Evolutionary conservation across 768 basidiomycete species (phyloP).

Genomic region (Leccinum rimulosum): DNA sequence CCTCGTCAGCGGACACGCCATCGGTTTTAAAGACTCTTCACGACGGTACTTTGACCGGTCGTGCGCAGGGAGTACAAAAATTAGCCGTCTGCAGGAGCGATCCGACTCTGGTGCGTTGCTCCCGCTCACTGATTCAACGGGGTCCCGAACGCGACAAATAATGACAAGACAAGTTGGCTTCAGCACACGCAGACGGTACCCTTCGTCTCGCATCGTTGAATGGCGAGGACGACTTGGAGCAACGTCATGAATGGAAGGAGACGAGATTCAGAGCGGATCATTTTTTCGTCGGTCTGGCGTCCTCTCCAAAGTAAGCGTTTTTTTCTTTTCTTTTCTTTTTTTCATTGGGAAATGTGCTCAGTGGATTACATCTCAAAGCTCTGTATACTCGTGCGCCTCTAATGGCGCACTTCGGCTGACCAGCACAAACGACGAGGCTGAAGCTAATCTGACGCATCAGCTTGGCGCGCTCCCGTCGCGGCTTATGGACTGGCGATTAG

Average conservation of each 20-base stretch:
- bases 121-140: not conserved
- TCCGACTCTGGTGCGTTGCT: constrained; percentile 40
- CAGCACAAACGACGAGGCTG: constrained; percentile 26
- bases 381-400: constrained; percentile 68
- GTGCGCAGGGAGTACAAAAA: constrained; percentile 38
- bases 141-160: constrained; percentile 17
- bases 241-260: constrained; percentile 60
- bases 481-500: constrained; percentile 65
- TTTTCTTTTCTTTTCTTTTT: not conserved
- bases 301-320: constrained; percentile 45
- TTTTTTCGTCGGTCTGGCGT: constrained; percentile 60
- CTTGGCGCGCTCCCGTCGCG: constrained; percentile 60
- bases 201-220: constrained; percentile 43
- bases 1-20: constrained; percentile 34
- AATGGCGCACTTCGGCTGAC: constrained; percentile 68
- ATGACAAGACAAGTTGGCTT: constrained; percentile 56
- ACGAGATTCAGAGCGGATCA: constrained; percentile 50
- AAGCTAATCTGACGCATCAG: constrained; percentile 16
- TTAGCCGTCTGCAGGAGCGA: constrained; percentile 33
- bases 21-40: constrained; percentile 32
- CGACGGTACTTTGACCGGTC: constrained; percentile 33
- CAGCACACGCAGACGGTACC: constrained; percentile 62
- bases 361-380: constrained; percentile 17
- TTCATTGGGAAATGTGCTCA: not conserved
- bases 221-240: constrained; percentile 40